Base-by-base conservation (phyloP, 148 eudicot species). In the Pharnaceum exiguum region DNA sequence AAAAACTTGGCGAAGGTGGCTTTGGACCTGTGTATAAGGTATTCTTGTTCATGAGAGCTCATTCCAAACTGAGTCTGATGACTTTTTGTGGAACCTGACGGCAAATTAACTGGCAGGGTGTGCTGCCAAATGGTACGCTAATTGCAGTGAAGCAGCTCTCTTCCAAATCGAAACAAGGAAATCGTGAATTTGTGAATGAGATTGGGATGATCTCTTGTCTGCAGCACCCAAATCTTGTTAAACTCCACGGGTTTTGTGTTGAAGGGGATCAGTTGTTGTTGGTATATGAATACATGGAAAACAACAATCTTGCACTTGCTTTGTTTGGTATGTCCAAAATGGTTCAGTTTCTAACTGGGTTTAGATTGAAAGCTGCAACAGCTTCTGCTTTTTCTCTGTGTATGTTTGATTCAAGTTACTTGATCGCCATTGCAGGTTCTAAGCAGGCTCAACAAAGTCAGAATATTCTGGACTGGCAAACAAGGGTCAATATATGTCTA, bases 21-120 rank as follows among this genome's bases (percentile, higher is more conserved):
- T 85, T 79, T 69, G 87, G 93, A 43, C 71, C 82, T 65, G 91
- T 85, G 38, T 79, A 74, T 63, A 85, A 85, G 87, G 93, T 82
- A 70, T 30, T 51, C 54, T 21, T 8, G 40, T 29, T 47, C 44
- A 2, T 5, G 7, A 16, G 28, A 35, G 23, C 5, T 53, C 2
- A 24, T 28, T 24, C 36, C 42, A 5, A 33, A 12, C 37, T 53
- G 25, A 30, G 36, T 24, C 22, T 61, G 29, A 11, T 33, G 29
- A 59, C 43, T 40, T 39, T 49, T 16, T 29, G 15, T 19, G 33
- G 26, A 51, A 32, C 27, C 45, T 46, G 12, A 60, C 22, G 62
- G 18, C 17, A 40, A 23, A 36, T 37, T 9, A 27, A 13, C 30
- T 60, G 15, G 62, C 62, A 75, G 79, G 79, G 79, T 10, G 17